Evolutionary conservation across 1,284 basidiomycete species (phyloP).

Genomic region (Flammula alnicola): DNA sequence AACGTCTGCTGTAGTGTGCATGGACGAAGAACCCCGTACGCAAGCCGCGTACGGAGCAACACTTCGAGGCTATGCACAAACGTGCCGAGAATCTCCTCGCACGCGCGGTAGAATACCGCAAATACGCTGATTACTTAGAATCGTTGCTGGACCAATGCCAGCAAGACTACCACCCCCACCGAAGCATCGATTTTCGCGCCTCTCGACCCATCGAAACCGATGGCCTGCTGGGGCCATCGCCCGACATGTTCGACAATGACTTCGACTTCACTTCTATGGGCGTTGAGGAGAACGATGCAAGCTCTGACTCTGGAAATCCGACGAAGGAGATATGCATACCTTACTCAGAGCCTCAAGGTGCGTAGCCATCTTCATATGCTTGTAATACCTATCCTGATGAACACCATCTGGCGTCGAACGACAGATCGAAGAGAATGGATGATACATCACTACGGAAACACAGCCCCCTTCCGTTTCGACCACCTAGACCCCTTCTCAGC

Average conservation of each 20-base stretch:
- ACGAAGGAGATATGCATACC: conserved; percentile 43
- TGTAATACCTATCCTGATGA: conserved; percentile 4
- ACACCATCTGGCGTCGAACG: too few relatives aligned
- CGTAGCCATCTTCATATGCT: conserved; percentile 7
- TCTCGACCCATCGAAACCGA: conserved; percentile 28
- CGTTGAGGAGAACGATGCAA: conserved; percentile 31
- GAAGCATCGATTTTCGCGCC: conserved; percentile 22
- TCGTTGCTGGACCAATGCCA: conserved; percentile 45
- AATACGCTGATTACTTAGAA: conserved; percentile 52
- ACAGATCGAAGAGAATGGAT: conserved; percentile 45
- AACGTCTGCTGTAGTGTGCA: conserved; percentile 44
- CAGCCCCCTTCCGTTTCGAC: conserved; percentile 44
- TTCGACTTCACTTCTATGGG: conserved; percentile 35
- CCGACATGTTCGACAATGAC: conserved; percentile 37
- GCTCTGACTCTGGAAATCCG: conserved; percentile 30
- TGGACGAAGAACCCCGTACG: conserved; percentile 57
- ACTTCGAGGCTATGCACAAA: conserved; percentile 58
- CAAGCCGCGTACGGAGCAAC: conserved; percentile 54
- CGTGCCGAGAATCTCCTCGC: conserved; percentile 46
- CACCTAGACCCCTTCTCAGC: conserved; percentile 21
- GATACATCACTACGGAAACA: conserved; percentile 42
- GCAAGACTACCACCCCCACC: conserved; percentile 37
- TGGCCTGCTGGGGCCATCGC: conserved; percentile 21
- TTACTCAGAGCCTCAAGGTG: conserved; percentile 42
- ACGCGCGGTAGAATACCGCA: conserved; percentile 45